Base-by-base conservation (phyloP, 129 eudicot genomes). In the Tagetes patula region DNA sequence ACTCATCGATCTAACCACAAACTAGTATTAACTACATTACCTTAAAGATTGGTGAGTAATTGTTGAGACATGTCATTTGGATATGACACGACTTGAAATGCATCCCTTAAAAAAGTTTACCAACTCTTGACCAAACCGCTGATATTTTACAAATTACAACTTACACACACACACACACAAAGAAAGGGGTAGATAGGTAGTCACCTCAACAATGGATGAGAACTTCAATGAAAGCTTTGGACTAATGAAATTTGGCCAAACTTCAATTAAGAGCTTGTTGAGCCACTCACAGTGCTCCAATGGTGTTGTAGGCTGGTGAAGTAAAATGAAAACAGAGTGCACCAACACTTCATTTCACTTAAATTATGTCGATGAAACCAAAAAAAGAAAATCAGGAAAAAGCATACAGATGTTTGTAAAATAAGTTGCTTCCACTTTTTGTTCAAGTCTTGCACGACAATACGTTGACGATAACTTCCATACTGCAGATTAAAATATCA, bases 261-360 rank as follows among this genome's bases (percentile, higher is more conserved):
- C 54, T 82, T 95, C 96, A 13, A 82, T 56, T 53, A 95, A 65
- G 76, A 95, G 89, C 90, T 90, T 95, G 90, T 91, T 95, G 75
- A 95, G 91, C 99, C 99, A 95, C 79, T 95, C 96, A 81, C 96
- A 88, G 69, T 95, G 96, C 72, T 95, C 99, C 87, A 90, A 68
- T 14, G 99, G 96, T 70, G 99, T 95, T 67, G 80, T 77, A 55
- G 91, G 92, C 97, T 95, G 87, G 68, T 64, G 67, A 58, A 67
- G 39, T 32, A 52, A 32, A 79, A 49, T 61, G 41, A 77, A 67
- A 13, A 54, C 11, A 48, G 43, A 30, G 32, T 12, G 5, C 11
- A 58, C 36, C 2, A 43, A 43, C 11, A 2, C 9, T 43, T 43
- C 42, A 40, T 38, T 58, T 5, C 60, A 39, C 41, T 67, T 78